Base-by-base conservation (phyloP, 1,284 basidiomycete genomes). In the Thecaphora thlaspeos region DNA sequence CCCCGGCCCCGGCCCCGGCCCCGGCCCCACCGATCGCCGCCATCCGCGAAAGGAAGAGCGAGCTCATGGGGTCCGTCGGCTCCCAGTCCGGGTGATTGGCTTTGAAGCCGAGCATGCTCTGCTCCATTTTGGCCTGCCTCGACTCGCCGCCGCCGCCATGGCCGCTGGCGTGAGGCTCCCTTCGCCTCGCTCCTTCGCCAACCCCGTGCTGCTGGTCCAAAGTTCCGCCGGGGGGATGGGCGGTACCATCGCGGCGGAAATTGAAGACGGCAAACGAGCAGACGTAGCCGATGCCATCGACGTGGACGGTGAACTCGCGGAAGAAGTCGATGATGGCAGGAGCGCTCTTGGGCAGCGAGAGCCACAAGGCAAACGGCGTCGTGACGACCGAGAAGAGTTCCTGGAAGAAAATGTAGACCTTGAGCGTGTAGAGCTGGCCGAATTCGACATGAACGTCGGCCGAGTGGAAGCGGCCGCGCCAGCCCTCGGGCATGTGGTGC, bases 201-300 rank as follows among this genome's bases (percentile, higher is more conserved):
- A 19, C 2, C 49, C 17, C 3, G 17, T 21, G 14, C 23, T 26
- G 11, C 37, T 44, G n/a, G 40, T 30, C n/a, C n/a, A n/a, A n/a
- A n/a, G n/a, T 41, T 28, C 19, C 15, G 40, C 19, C 21, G 47
- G 48, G 18, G 50, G 40, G 11, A 63, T 52, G 5, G 17, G 23
- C 34, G 37, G 10, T 24, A 49, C 52, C 21, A 40, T 54, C 18
- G 57, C 91, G 81, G 78, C 91, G 86, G 79, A 97, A 96, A 78
- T 97, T 92, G 76, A 98, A 98, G 51, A 95, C 93, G 1, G 94
- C 95, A 80, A 97, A 98, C 56, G 89, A 91, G 77, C 95, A 98
- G 10, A 98, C 90, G 73, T 95, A 94, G 11, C 95, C 94, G 2
- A 95, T 83, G 1, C 92, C 91, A 68, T 96, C 93, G 28, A 98